Percentiles rank a stretch among this genome's conserved stretches.
phyloP scores from a whole-genome alignment of 129 eudicot species.

The Deinandra increscens region DNA sequence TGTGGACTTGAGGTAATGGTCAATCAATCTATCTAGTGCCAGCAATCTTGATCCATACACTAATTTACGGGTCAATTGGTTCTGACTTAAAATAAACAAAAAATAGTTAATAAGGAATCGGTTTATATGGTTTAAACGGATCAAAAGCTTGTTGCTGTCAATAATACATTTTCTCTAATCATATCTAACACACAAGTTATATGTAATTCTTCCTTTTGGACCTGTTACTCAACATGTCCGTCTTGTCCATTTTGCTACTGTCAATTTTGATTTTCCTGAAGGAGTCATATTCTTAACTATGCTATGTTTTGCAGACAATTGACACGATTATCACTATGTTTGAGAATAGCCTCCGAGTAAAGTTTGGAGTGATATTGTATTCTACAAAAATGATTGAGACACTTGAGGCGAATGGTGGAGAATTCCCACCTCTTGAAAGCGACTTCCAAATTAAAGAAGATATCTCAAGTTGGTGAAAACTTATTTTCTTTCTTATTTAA shows the following conservation, averaged over 20 bases:
- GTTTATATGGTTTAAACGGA: too few species aligned
- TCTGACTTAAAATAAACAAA: too few species aligned
- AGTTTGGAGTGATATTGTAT: conserved; percentile 85
- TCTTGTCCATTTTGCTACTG: not conserved
- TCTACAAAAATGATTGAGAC: conserved; percentile 57
- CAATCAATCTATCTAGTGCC: too few species aligned
- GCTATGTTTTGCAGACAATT: conserved; percentile 50
- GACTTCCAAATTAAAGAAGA: conserved; percentile 52
- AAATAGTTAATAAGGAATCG: too few species aligned
- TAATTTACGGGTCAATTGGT: too few species aligned
- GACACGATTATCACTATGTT: conserved; percentile 62
- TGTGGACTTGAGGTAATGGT: conserved; percentile 99
- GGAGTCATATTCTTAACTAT: not conserved
- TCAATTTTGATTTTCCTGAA: not conserved
- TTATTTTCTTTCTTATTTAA: conserved; percentile 5
- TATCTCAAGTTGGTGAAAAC: conserved; percentile 74
- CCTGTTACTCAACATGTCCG: not conserved
- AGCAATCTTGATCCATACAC: too few species aligned
- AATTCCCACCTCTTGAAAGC: conserved; percentile 43
- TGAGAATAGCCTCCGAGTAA: conserved; percentile 82
- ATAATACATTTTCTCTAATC: too few species aligned
- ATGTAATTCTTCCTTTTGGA: not conserved
- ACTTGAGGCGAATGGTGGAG: conserved; percentile 67
- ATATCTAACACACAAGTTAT: too few species aligned
- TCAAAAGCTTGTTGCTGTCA: too few species aligned